phyloP scores from a whole-genome alignment of 345 rosid species.

The Bretschneidera sinensis region DNA sequence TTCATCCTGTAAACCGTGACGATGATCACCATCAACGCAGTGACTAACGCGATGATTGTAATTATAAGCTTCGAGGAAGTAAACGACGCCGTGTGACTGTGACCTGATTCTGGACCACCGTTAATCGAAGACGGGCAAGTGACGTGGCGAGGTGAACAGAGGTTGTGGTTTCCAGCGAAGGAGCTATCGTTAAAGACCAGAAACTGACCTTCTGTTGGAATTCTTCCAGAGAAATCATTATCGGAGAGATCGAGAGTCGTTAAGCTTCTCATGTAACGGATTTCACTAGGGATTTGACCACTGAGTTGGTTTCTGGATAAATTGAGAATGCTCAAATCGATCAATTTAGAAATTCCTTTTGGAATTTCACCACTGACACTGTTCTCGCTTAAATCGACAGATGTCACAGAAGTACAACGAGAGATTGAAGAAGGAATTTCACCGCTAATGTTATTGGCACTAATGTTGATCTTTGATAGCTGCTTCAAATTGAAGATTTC shows the following conservation, averaged over 20 bases:
- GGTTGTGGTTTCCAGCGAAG: conserved; percentile 62
- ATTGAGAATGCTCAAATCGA: conserved; percentile 55
- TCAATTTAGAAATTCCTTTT: conserved; percentile 33
- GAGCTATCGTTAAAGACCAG: conserved; percentile 62
- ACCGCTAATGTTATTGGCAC: conserved; percentile 56
- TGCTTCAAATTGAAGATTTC: conserved; percentile 45
- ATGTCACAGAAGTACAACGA: conserved; percentile 37
- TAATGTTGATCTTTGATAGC: conserved; percentile 45
- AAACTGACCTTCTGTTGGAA: conserved; percentile 77
- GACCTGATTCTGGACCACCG: conserved; percentile 22
- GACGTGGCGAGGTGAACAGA: conserved; percentile 42
- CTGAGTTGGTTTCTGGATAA: conserved; percentile 62
- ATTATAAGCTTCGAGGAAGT: conserved; percentile 41
- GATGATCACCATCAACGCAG: conserved; percentile 36
- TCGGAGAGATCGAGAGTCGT: conserved; percentile 70
- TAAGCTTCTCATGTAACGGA: conserved; percentile 65
- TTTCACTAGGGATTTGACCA: conserved; percentile 62
- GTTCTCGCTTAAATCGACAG: conserved; percentile 69
- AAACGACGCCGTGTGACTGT: conserved; percentile 25
- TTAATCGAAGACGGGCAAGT: conserved; percentile 35
- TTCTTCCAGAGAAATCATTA: conserved; percentile 56
- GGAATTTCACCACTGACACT: conserved; percentile 64
- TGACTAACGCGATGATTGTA: conserved; percentile 32
- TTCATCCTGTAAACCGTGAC: conserved; percentile 41
- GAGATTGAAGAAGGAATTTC: conserved; percentile 53